Base-by-base conservation (phyloP, 1,139 yeast species). In the Saccharomyces pastorianus region DNA sequence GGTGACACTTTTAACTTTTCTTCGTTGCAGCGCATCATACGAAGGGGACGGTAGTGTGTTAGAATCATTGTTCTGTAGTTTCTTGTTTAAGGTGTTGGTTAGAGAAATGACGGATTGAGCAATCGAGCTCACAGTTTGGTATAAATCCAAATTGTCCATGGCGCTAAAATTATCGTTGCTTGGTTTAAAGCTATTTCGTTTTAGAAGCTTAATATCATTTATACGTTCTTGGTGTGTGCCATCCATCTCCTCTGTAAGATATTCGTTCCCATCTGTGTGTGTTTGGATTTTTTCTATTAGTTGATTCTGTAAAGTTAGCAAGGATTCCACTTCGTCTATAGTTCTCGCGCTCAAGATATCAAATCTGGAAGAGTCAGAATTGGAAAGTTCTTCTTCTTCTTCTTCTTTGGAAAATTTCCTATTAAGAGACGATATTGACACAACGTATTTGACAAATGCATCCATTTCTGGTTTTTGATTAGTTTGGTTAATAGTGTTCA, bases 341-440 rank as follows among this genome's bases (percentile, higher is more conserved):
- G 88, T 85, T 60, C 95, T 74, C 2, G 95, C 93, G 66, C 95
- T 84, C 55, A 89, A 72, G 13, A 87, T 74, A 70, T 89, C 97
- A 53, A 85, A 78, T 59, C 84, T 77, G 2, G 75, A 75, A 5
- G 76, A 76, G 2, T 64, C 64, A 17, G 74, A 68, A 23, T 65
- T 65, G 26, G 61, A 60, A 8, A 66, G 52, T 6, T 61, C 65
- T 48, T 56, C 58, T 4, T 52, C 48, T 31, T 58, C 52, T 4
- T 54, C 55, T 3, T 56, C 20, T 7, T 20, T 20, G 23, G 44
- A 38, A 11, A 13, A 55, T 29, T 55, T 56, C 20, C 54, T 57
- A 42, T 69, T 70, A 34, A 69, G 56, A 14, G 73, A 68, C n/a
- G 74, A 67, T 14, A 73, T 68, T 1, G 76, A 73, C 2, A 73